Evolutionary conservation across 2,329 filamentous ascomycete genomes (phyloP), one percentile per base, ranked within the genome.

Genomic region (Verticillium albo-atrum): DNA sequence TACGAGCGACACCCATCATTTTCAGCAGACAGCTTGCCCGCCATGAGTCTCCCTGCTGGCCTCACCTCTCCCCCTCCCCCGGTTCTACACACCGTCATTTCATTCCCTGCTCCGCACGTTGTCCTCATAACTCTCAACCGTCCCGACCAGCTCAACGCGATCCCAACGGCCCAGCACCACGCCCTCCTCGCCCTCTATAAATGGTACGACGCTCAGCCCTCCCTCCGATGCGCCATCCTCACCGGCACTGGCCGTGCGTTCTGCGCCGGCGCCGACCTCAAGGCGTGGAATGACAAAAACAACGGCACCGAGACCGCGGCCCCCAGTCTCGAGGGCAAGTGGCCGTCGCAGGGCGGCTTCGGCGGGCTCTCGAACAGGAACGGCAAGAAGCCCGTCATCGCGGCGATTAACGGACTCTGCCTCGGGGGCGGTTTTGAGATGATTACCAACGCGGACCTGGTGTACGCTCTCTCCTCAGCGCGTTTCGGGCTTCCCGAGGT

Each of bases 391-490:
- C 90, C 90, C 6, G 80, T 94, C 58, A 82, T 94, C 28, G 89
- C 87, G 1, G 90, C 90, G 1, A 88, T 93, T 23, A 91, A 92
- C 68, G 90, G 90, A 6, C 77, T 89, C 20, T 90, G 88, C 60
- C 80, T 90, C 53, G 90, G 90, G 35, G 90, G 90, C 57, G 90
- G 89, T 2, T 87, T 90, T 73, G 90, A 94, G 77, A 91, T 92
- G 75, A 81, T 85, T 14, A 77, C 89, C 55, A 91, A 92, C 72
- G 84, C 82, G 63, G 91, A 95, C 75, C 75, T 94, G 59, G 81
- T 92, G 3, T 72, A 93, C 32, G 89, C 89, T 3, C 75, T 80
- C 2, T 69, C 74, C 3, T 64, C 70, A 14, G 88, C 89, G 0
- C 75, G 73, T 27, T 92, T 94, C 68, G 84, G 81, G 1, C 77